Evolutionary conservation across 2,329 filamentous ascomycete species (phyloP), one percentile per base, ranked within the genome.

Genomic region (Curvularia sp.): DNA sequence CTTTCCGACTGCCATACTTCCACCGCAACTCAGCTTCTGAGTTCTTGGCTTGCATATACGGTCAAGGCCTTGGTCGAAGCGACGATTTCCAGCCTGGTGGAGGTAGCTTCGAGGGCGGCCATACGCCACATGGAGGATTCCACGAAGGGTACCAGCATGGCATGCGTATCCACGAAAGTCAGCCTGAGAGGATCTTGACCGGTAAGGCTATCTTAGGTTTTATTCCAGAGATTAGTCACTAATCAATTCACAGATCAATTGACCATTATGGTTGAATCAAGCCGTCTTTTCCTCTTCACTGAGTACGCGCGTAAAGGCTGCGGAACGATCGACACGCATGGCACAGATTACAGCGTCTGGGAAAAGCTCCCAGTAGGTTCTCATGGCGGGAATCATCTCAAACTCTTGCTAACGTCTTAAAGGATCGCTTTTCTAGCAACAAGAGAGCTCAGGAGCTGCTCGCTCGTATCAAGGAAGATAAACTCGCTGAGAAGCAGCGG

Each of bases 101-200:
- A 42, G 75, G 74, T 23, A 74, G 70, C 25, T 78, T 75, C 48
- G 76, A 78, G 42, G 72, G 74, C 4, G 64, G 71, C n/a, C 73
- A 77, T 54, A 76, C 73, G 18, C 76, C 76, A 5, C 76, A 78
- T 49, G 76, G 76, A 34, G 74, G 74, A 1, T 80, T 80, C 49
- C 77, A 76, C 49, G 78, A 80, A 28, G 79, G 75, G 5, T 82
- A 81, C 62, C 78, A 80, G 46, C 73, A 77, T 58, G 80, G 81
- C 57, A 80, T 80, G 76, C 73, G 75, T 49, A 73, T 79, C 3
- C 79, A 81, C 49, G 75, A 78, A 54, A 79, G 77, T 45, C 71
- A 77, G 36, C 78, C 80, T 2, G 73, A 80, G 52, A 78, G 73
- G 63, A 80, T 81, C 9, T 62, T 82, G 5, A 77, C 78, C 45